Evolutionary conservation across 805 yeast genomes (phyloP).

Genomic region (Yarrowia alimentaria): DNA sequence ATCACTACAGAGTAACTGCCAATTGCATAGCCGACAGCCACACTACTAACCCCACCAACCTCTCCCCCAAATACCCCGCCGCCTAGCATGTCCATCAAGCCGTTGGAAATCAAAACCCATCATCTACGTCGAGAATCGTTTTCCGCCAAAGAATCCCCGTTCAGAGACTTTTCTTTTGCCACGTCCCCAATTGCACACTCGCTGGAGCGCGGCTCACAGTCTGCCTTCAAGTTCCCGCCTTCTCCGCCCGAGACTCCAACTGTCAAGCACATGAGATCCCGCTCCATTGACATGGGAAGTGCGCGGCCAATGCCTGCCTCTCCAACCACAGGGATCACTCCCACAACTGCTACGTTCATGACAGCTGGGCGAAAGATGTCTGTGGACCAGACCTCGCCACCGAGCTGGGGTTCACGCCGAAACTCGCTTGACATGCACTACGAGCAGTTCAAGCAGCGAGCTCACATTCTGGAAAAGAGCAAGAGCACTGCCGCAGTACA

Average conservation of each 20-base stretch:
- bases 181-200: constrained; percentile 25
- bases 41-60: neutral
- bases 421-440: constrained; percentile 23
- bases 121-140: constrained; percentile 18
- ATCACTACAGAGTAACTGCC: too few relatives aligned
- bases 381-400: constrained; percentile 19
- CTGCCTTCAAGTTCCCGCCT: constrained; percentile 20
- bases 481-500: neutral
- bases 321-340: constrained; percentile 13
- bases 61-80: too few relatives aligned
- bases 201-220: constrained; percentile 4
- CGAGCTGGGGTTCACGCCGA: constrained; percentile 23
- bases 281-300: constrained; percentile 16
- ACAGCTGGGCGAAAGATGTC: constrained; percentile 17
- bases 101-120: constrained; percentile 12
- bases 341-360: constrained; percentile 27
- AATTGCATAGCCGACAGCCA: too few relatives aligned
- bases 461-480: constrained; percentile 10
- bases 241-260: constrained; percentile 24
- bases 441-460: constrained; percentile 25
- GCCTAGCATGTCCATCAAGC: constrained; percentile 13
- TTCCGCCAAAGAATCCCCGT: constrained; percentile 20
- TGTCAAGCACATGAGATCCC: constrained; percentile 10
- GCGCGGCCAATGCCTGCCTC: constrained; percentile 5
- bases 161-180: constrained; percentile 25